phyloP scores from a whole-genome alignment of 2,329 filamentous ascomycete genomes.

The Malbranchea zuffiana region DNA sequence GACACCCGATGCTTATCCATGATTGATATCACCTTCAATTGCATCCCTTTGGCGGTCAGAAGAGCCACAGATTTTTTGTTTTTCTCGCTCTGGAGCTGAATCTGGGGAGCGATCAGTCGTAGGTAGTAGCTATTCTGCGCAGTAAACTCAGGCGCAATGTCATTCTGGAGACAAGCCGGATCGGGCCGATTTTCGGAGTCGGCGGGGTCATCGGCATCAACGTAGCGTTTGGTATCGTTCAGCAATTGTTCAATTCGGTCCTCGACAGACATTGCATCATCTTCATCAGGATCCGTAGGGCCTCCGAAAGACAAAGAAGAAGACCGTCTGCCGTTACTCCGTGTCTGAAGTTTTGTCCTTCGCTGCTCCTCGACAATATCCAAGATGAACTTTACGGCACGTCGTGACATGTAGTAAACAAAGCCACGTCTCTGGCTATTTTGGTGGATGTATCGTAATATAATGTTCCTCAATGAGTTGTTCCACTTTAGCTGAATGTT shows the following conservation, averaged over 20 bases:
- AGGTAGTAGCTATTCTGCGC: conserved; percentile 92
- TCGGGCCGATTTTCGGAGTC: conserved; percentile 21
- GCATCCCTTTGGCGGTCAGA: conserved; percentile 96
- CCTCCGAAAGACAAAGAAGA: conserved; percentile 22
- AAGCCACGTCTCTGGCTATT: conserved; percentile 92
- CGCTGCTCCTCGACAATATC: conserved; percentile 94
- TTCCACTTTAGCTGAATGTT: conserved; percentile 99
- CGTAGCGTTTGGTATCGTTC: conserved; percentile 71
- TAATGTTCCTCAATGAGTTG: conserved; percentile 88
- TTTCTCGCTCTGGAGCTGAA: conserved; percentile 96
- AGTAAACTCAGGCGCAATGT: conserved; percentile 77
- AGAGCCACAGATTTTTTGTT: conserved; percentile 93
- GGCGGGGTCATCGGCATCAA: conserved; percentile 53
- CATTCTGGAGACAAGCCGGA: conserved; percentile 49
- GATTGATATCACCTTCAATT: conserved; percentile 91
- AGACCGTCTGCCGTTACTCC: conserved; percentile 15
- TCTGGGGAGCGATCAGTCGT: conserved; percentile 89
- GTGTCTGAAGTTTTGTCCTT: conserved; percentile 50
- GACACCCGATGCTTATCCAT: conserved; percentile 92
- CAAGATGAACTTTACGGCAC: conserved; percentile 93
- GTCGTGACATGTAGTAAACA: conserved; percentile 91
- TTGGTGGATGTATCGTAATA: conserved; percentile 93
- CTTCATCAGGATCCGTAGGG: conserved; percentile 34
- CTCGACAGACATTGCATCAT: conserved; percentile 59
- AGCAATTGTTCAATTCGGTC: conserved; percentile 79